Evolutionary conservation across 768 basidiomycete genomes (phyloP).

Genomic region (Gloeophyllum trabeum): DNA sequence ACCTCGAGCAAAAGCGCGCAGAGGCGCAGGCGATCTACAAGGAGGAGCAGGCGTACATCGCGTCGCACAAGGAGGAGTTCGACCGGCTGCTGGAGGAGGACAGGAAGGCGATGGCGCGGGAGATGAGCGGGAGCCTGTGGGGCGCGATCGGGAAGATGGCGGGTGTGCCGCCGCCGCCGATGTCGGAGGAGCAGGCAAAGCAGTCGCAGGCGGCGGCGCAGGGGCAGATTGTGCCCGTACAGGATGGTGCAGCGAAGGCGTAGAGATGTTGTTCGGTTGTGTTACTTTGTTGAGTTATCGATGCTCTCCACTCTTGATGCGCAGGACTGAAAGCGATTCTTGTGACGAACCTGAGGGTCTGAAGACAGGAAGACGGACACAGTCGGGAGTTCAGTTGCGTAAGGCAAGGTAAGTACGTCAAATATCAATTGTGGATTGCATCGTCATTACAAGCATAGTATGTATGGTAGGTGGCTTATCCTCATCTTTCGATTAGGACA

Average conservation of each 20-base stretch:
- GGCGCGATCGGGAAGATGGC: constrained; percentile 8
- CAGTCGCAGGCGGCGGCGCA: constrained; percentile 19
- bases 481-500: neutral
- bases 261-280: neutral
- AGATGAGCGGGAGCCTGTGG: constrained; percentile 33
- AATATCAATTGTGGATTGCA: neutral
- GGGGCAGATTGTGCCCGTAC: neutral
- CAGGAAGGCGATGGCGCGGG: constrained; percentile 31
- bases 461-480: neutral
- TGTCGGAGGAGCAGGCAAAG: constrained; percentile 21
- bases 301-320: neutral
- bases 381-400: too few species aligned
- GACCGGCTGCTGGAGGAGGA: constrained; percentile 41
- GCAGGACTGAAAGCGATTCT: neutral
- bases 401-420: neutral
- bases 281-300: neutral
- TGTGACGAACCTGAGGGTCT: neutral
- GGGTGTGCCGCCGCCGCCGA: constrained; percentile 1
- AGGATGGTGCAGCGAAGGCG: neutral
- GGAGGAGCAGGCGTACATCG: constrained; percentile 42
- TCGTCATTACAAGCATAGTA: neutral
- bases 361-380: neutral
- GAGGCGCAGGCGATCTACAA: constrained; percentile 40
- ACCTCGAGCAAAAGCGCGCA: constrained; percentile 38
- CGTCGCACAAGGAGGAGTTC: constrained; percentile 37